Evolutionary conservation across 176 grass and related monocot genomes (phyloP).

Genomic region (Paspalum vaginatum): DNA sequence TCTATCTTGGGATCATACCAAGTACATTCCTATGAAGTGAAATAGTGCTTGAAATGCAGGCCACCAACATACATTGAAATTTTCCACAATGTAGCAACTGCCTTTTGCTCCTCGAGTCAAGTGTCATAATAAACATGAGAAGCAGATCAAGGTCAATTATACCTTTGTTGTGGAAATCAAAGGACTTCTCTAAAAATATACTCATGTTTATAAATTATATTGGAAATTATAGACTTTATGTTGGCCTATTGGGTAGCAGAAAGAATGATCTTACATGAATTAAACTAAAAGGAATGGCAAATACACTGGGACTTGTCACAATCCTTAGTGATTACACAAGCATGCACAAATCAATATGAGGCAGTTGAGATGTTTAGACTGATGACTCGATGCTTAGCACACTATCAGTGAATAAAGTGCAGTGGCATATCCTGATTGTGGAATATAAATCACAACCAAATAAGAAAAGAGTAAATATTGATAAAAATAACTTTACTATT

Average conservation of each 20-base stretch:
- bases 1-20: no score
- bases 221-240: not conserved
- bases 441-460: not conserved
- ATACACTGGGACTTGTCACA: conserved; percentile 9
- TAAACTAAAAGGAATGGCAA: not conserved
- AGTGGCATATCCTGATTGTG: not conserved
- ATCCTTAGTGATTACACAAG: conserved; percentile 19
- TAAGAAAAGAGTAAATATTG: not conserved
- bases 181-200: not conserved
- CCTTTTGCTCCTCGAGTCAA: conserved; percentile 95
- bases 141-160: not conserved
- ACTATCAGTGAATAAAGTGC: conserved; percentile 20
- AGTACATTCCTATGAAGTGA: conserved; percentile 94
- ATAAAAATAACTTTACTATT: conserved; percentile 62
- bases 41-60: conserved; percentile 77
- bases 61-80: conserved; percentile 95
- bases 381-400: not conserved
- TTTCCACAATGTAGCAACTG: conserved; percentile 93
- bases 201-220: not conserved
- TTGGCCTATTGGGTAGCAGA: not conserved
- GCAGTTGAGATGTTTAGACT: not conserved
- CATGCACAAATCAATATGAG: conserved; percentile 2
- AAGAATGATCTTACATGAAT: not conserved
- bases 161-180: not conserved
- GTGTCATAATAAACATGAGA: conserved; percentile 86